phyloP scores from a whole-genome alignment of 257 asterid species.

The Nicotiana attenuata region DNA sequence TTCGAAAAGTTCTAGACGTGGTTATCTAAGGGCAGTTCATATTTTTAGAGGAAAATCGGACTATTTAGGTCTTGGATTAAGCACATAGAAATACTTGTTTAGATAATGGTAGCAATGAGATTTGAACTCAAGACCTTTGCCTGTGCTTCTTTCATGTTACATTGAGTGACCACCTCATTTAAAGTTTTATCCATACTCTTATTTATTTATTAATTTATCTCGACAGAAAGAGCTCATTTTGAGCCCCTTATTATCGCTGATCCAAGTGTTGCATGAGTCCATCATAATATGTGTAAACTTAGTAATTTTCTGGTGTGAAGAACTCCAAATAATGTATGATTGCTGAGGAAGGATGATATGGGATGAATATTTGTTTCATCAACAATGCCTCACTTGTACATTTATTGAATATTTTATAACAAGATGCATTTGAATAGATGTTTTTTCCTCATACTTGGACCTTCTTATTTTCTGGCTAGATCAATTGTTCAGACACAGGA shows the following conservation, averaged over 20 bases:
- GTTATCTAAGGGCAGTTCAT: neutral
- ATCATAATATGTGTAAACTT: neutral
- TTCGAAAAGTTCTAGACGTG: neutral
- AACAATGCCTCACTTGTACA: neutral
- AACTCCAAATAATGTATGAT: neutral
- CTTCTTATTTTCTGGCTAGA: conserved; percentile 11
- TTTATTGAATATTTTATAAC: neutral
- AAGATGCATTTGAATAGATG: neutral
- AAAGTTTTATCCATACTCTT: neutral
- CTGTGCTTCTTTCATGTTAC: neutral
- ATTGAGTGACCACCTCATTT: neutral
- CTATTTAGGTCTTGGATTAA: neutral
- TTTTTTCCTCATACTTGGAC: neutral
- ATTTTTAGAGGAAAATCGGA: neutral
- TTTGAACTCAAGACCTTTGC: neutral
- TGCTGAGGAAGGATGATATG: neutral
- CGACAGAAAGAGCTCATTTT: neutral
- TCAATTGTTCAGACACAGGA: conserved; percentile 18
- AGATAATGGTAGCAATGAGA: neutral
- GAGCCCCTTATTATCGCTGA: neutral
- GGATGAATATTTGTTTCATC: neutral
- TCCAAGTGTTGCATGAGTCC: neutral
- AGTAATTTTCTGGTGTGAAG: neutral
- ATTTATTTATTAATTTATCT: neutral
- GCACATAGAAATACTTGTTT: neutral